These are phyloP conservation scores for Penicillium occitanis DNA, from an alignment of 2,329 filamentous ascomycete species.

Conservation along the genomic window DNA sequence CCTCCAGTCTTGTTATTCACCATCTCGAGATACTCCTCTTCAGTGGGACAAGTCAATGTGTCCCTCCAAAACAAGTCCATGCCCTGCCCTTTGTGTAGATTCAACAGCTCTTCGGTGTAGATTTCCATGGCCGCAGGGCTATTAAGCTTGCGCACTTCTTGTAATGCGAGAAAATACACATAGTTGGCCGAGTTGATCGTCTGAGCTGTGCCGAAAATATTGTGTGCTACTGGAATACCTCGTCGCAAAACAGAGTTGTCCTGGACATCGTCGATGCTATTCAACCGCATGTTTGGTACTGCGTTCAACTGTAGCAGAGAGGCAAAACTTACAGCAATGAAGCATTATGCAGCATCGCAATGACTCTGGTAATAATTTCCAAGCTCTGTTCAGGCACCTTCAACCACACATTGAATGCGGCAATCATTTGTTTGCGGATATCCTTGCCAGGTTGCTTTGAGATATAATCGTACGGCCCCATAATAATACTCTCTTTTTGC, in stretches of 20 bases:
- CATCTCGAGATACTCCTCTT: slow-evolving; percentile 52
- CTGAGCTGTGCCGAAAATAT: slow-evolving; percentile 52
- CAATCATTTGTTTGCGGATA: slow-evolving; percentile 45
- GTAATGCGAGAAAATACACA: slow-evolving; percentile 48
- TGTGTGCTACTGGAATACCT: slow-evolving; percentile 51
- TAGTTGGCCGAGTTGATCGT: slow-evolving; percentile 56
- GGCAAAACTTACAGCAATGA: slow-evolving; percentile 41
- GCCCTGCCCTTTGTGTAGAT: slow-evolving; percentile 50
- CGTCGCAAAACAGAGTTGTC: slow-evolving; percentile 51
- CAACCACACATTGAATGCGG: slow-evolving; percentile 48
- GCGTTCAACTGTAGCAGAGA: not conserved
- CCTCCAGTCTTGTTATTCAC: slow-evolving; percentile 52
- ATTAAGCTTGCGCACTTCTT: slow-evolving; percentile 43
- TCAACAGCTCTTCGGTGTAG: slow-evolving; percentile 48
- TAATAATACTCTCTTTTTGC: slow-evolving; percentile 45
- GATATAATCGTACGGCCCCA: slow-evolving; percentile 49
- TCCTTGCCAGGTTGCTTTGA: slow-evolving; percentile 48
- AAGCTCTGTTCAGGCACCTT: slow-evolving; percentile 44
- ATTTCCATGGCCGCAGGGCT: slow-evolving; percentile 45
- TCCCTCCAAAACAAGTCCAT: slow-evolving; percentile 53
- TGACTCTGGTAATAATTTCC: slow-evolving; percentile 44
- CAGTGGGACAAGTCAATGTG: slow-evolving; percentile 46
- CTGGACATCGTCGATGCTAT: slow-evolving; percentile 52
- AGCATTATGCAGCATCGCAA: slow-evolving; percentile 49
- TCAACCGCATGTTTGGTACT: not conserved